Conservation (phyloP, 257 asterid genomes). For the Agastache rugosa region DNA sequence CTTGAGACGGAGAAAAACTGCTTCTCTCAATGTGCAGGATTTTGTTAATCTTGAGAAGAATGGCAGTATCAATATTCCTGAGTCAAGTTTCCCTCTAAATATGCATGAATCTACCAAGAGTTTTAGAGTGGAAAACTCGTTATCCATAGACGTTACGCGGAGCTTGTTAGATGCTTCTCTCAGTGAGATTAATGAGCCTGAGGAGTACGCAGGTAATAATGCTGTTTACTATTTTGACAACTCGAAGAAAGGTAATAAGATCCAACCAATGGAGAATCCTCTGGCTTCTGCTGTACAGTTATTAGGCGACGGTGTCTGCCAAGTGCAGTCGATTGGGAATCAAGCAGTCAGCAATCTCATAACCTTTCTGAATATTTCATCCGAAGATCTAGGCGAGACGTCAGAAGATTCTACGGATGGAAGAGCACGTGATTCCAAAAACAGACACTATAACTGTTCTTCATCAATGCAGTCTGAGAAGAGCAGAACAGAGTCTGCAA, state of each 20-base stretch:
- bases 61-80: conserved; percentile 43
- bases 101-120: conserved; percentile 65
- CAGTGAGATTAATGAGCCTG: conserved; percentile 75
- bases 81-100: conserved; percentile 51
- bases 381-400: conserved; percentile 74
- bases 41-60: conserved; percentile 63
- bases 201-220: conserved; percentile 55
- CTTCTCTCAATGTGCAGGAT: conserved; percentile 55
- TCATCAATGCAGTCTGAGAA: conserved; percentile 79
- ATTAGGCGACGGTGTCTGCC: conserved; percentile 91
- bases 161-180: conserved; percentile 52
- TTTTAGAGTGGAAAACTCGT: conserved; percentile 53
- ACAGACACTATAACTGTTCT: conserved; percentile 48
- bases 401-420: conserved; percentile 47
- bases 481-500: conserved; percentile 71
- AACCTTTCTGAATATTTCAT: conserved; percentile 78
- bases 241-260: conserved; percentile 49
- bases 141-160: conserved; percentile 52
- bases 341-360: conserved; percentile 91
- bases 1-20: conserved; percentile 66
- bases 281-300: conserved; percentile 94
- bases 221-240: conserved; percentile 44
- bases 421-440: conserved; percentile 39
- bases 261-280: conserved; percentile 68
- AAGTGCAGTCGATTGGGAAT: conserved; percentile 94